Evolutionary conservation across 352 stramenopile genomes (phyloP), one percentile per base, ranked within the genome.

Genomic region (Plasmopara viticola): DNA sequence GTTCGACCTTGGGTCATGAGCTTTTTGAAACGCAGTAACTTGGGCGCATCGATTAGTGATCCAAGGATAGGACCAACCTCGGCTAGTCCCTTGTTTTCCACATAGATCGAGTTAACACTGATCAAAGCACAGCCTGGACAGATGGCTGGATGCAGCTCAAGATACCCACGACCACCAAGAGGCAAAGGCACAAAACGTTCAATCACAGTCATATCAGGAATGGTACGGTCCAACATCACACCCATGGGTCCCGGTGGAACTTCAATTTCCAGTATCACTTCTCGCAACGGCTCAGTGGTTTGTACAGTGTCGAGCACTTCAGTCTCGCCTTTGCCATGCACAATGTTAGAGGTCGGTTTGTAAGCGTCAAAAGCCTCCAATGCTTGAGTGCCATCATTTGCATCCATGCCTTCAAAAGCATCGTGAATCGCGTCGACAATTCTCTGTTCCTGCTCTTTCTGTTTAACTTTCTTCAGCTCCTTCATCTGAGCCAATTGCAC

Each of bases 21-120:
- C 47, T 91, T 91, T 58, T 90, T 94, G 57, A 94, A 94, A n/a
- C 75, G 74, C 47, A 94, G 55, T 15, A 90, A 60, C 37, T 90
- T 89, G 14, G 70, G 66, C 30, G 66, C 62, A 9, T 70, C 66
- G 10, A 69, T 48, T 12, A 88, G 66, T 9, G 75, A 81, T 15
- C 62, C 79, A 15, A 94, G 59, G 15, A 91, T 81, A 9, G 75
- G 66, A 0, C 84, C 84, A 8, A 94, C 68, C 49, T 92, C 84
- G 3, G 74, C 69, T 6, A 92, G 64, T 0, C 64, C 67, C 44
- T 85, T 81, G 44, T 90, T 69, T 58, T 90, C 81, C 6, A 92
- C 77, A 38, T 72, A 78, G 9, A 86, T 78, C 1, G 60, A 74
- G 57, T 94, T 94, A 57, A 94, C 74, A 58, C 73, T 87, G 40